Percentiles rank a stretch among this genome's conserved stretches.
Evolutionary conservation across 352 stramenopile species (phyloP).

Genomic region (Vaucheria bursata): DNA sequence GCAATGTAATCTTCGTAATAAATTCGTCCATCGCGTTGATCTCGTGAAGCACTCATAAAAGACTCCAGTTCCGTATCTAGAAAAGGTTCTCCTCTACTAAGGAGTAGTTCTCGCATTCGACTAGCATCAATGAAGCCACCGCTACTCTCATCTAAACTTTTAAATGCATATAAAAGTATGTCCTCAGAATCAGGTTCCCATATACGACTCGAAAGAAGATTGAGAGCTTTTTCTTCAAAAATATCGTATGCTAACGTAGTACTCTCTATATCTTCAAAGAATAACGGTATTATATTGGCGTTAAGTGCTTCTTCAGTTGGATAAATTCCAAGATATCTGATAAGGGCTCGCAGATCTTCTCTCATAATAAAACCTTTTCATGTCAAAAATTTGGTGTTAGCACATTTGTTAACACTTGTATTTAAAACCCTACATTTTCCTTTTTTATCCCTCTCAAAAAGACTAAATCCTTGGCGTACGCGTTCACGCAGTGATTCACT

Average conservation of each 20-base stretch:
- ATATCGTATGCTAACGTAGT: conserved; percentile 65
- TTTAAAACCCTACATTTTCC: too few species aligned
- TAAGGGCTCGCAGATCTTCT: too few species aligned
- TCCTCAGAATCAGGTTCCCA: conserved; percentile 76
- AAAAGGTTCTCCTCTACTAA: conserved; percentile 75
- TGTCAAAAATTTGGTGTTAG: too few species aligned
- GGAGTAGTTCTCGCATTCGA: conserved; percentile 70
- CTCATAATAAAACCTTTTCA: too few species aligned
- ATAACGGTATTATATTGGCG: conserved; percentile 75
- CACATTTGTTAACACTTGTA: too few species aligned
- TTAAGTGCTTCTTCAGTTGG: conserved; percentile 77
- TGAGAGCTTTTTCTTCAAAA: conserved; percentile 83
- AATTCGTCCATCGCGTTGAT: neutral
- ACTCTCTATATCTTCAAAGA: conserved; percentile 42
- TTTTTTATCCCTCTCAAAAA: too few species aligned
- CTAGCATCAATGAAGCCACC: conserved; percentile 76
- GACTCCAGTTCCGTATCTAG: conserved; percentile 77
- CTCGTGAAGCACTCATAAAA: conserved; percentile 57
- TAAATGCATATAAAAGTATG: conserved; percentile 59
- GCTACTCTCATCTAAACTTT: conserved; percentile 44
- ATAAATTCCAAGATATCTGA: conserved; percentile 72
- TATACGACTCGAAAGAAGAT: conserved; percentile 72
- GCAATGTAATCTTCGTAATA: conserved; percentile 3
- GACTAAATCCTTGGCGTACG: too few species aligned
- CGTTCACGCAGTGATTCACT: too few species aligned